Base-by-base conservation (phyloP, 139 green algal genomes). In the Chlamydomonas sp. region DNA sequence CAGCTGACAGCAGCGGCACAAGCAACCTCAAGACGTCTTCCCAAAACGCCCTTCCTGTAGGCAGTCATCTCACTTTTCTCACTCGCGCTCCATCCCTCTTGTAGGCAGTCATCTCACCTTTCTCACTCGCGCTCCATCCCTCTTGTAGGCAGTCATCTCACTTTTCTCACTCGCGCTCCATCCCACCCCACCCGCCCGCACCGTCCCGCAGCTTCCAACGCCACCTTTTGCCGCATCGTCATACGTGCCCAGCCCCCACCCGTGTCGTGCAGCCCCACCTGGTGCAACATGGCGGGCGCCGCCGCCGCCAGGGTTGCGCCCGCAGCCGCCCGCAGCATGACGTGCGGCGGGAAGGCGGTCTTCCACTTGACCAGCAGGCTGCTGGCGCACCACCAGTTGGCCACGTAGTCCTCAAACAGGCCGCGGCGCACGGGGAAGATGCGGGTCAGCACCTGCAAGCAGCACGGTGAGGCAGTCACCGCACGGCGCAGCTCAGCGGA, bases 341-440 rank as follows among this genome's bases (percentile, higher is more conserved):
- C 3, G 4, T 49, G 58, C 57, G 63, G 6, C 6, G 63, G 1
- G 64, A 88, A 82, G 10, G 8, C 78, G 3, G 80, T 63, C 89
- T 95, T 96, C 97, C 97, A 99, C 87, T 99, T 99, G 84, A 99
- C 64, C 14, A 93, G n/a, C 4, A 95, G 85, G 9, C 92, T 95
- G 5, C 93, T 96, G 2, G 88, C 90, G 87, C 97, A 99, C 98
- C 98, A 99, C 78, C 98, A 99, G 90, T 99, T 99, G 80, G 97
- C 93, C 15, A 99, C 97, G 91, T 99, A 99, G 86, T 99, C 98
- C 85, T 99, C 98, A 90, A 94, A 99, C 71, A 99, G 90, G 1
- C 98, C 98, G 0, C 98, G 93, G 14, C 91, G 80, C 2, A 99
- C 78, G 3, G 98, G 98, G 76, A 97, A 95, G 59, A 99, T 91